A percentile compares a stretch with the other conserved stretches of the same genome.
Conservation (phyloP, 495 filamentous ascomycete genomes). For the Aspergillus heteromorphus region DNA sequence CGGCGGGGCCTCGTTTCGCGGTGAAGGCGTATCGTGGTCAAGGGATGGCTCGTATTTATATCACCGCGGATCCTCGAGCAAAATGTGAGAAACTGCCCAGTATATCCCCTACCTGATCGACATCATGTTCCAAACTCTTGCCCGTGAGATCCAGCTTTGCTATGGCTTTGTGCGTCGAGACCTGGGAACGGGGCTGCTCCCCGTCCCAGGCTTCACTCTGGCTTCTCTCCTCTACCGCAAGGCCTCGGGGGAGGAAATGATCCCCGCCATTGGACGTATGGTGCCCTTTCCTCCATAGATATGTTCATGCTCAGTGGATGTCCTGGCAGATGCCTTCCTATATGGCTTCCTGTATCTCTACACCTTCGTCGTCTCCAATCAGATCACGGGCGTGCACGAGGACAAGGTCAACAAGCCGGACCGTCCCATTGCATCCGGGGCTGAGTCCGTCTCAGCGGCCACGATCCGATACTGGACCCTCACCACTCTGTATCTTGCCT, state of each 20-base stretch:
- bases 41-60: too few species aligned
- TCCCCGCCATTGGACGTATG: not conserved
- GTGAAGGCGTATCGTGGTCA: too few species aligned
- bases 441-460: not conserved
- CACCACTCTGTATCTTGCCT: not conserved
- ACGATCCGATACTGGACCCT: not conserved
- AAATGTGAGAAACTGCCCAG: too few species aligned
- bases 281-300: not conserved
- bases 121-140: not conserved
- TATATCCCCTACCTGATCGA: too few species aligned
- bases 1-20: too few species aligned
- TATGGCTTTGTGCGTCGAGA: not conserved
- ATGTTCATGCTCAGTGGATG: not conserved
- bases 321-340: not conserved
- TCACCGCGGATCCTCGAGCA: too few species aligned
- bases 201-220: not conserved
- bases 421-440: not conserved
- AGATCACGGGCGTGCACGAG: not conserved
- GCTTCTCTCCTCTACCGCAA: not conserved
- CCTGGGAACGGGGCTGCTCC: not conserved
- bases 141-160: not conserved
- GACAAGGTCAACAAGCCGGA: not conserved
- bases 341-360: conserved; percentile 1
- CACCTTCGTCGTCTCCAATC: conserved; percentile 1
- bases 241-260: not conserved